Percentiles rank a stretch among this genome's conserved stretches.
Evolutionary conservation across 768 basidiomycete species (phyloP).

Genomic region (Lentinula boryana): DNA sequence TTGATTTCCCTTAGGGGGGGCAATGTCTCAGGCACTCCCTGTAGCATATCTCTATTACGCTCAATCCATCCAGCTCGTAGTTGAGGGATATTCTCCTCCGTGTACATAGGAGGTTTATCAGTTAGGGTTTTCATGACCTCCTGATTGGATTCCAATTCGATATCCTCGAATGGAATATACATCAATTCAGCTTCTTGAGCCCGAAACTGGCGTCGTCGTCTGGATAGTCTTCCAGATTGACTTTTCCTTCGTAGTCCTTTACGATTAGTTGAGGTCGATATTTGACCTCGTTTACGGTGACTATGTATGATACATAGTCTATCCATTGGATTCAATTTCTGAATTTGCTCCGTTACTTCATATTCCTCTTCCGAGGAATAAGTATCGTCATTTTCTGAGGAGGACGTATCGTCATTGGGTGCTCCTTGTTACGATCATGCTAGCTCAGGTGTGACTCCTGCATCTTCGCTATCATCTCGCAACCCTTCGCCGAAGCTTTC

Average conservation of each 20-base stretch:
- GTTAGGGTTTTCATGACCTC: background rate
- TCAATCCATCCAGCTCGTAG: background rate
- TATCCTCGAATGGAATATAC: background rate
- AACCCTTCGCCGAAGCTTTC: too few relatives aligned
- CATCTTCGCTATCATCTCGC: too few relatives aligned
- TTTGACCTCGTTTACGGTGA: background rate
- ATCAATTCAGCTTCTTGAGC: background rate
- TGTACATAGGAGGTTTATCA: background rate
- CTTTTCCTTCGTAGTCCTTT: background rate
- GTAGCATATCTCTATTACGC: background rate
- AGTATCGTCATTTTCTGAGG: too few relatives aligned
- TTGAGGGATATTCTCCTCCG: background rate
- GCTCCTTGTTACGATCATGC: too few relatives aligned
- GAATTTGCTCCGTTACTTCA: background rate
- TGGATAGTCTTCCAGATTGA: too few relatives aligned
- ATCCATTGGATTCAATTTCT: background rate
- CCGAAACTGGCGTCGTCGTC: background rate
- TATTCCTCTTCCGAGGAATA: background rate
- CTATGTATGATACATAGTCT: background rate
- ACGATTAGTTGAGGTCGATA: background rate
- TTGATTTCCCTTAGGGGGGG: slow-evolving; percentile 26
- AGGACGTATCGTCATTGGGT: too few relatives aligned
- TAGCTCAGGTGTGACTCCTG: too few relatives aligned
- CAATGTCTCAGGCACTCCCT: background rate
- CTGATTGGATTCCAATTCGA: background rate